phyloP scores from a whole-genome alignment of 2,329 filamentous ascomycete genomes.

The Conoideocrella luteorostrata region DNA sequence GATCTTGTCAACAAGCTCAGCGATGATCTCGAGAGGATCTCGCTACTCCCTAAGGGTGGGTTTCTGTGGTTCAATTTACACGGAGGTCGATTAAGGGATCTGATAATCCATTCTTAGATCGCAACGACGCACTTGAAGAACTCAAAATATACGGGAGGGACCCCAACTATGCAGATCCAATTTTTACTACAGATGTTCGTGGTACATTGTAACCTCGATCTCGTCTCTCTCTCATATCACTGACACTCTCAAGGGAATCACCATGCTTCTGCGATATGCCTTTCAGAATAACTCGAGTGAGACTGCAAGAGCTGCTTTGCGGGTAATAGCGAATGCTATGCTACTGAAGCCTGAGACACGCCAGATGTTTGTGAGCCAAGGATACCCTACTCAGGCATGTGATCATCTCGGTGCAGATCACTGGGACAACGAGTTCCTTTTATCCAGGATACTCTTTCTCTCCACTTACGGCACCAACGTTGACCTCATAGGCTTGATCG shows the following conservation, averaged over 20 bases:
- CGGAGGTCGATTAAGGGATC: slow-evolving; percentile 5
- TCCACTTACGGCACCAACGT: slow-evolving; percentile 43
- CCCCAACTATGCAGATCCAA: slow-evolving; percentile 65
- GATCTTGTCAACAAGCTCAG: slow-evolving; percentile 56
- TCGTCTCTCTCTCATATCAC: neutral
- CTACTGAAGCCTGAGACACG: slow-evolving; percentile 47
- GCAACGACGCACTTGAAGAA: slow-evolving; percentile 54
- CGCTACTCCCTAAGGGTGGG: slow-evolving; percentile 55
- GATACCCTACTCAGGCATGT: slow-evolving; percentile 58
- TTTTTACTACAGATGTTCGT: slow-evolving; percentile 72
- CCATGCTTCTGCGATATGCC: slow-evolving; percentile 64
- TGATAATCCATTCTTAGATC: slow-evolving; percentile 40
- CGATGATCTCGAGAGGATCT: slow-evolving; percentile 53
- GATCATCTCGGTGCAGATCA: slow-evolving; percentile 65
- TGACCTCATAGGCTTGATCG: slow-evolving; percentile 42
- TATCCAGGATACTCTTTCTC: slow-evolving; percentile 38
- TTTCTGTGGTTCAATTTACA: neutral
- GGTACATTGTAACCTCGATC: no score
- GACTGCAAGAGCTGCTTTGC: slow-evolving; percentile 68
- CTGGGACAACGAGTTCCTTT: slow-evolving; percentile 79
- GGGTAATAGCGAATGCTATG: slow-evolving; percentile 74
- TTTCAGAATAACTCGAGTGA: slow-evolving; percentile 59
- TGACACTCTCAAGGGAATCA: slow-evolving; percentile 57
- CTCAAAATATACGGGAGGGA: slow-evolving; percentile 65
- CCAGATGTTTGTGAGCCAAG: slow-evolving; percentile 31